Percentiles rank a stretch among this genome's conserved stretches.
Evolutionary conservation across 345 rosid species (phyloP).

Genomic region (Eutrema yunnanense): DNA sequence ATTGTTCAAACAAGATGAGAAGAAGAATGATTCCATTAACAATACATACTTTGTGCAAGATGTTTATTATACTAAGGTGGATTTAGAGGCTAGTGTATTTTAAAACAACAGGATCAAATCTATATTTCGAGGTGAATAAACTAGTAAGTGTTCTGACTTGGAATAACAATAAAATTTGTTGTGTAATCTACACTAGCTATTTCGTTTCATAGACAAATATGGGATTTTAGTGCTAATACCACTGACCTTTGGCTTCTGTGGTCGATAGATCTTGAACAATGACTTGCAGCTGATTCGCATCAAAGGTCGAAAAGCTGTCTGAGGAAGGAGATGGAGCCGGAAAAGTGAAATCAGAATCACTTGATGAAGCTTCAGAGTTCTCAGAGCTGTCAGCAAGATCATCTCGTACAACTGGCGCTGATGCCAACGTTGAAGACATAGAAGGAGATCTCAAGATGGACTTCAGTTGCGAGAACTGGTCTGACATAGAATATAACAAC

Average conservation of each 20-base stretch:
- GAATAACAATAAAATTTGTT: background rate
- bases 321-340: slow-evolving; percentile 47
- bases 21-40: slow-evolving; percentile 9
- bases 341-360: slow-evolving; percentile 60
- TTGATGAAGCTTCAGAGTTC: slow-evolving; percentile 59
- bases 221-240: slow-evolving; percentile 26
- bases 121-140: background rate
- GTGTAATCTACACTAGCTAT: background rate
- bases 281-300: slow-evolving; percentile 36
- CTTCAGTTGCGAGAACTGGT: slow-evolving; percentile 81
- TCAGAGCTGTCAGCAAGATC: slow-evolving; percentile 47
- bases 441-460: slow-evolving; percentile 50
- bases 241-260: slow-evolving; percentile 48
- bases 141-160: background rate
- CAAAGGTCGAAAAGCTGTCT: slow-evolving; percentile 20
- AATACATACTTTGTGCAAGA: slow-evolving; percentile 11
- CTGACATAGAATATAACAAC: slow-evolving; percentile 76
- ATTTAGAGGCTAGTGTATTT: background rate
- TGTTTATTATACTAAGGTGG: background rate
- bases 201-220: slow-evolving; percentile 2
- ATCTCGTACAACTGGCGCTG: slow-evolving; percentile 37
- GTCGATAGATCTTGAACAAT: slow-evolving; percentile 53
- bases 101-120: background rate
- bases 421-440: slow-evolving; percentile 37
- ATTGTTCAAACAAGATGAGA: slow-evolving; percentile 28